Evolutionary conservation across 441 rosid species (phyloP), one percentile per base, ranked within the genome.

Genomic region (Croton laevigatus): DNA sequence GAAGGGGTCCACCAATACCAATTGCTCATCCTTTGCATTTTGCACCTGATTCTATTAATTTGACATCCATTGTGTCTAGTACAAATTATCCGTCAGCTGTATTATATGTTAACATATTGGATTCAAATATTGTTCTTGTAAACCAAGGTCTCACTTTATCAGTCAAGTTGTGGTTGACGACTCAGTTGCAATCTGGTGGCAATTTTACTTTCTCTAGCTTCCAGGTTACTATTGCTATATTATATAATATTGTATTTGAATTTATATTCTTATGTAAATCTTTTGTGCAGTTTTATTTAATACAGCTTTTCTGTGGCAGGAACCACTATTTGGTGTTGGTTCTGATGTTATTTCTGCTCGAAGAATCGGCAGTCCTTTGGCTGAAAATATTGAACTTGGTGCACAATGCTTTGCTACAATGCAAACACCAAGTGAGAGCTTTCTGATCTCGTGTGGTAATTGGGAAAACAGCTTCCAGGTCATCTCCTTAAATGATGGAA

Each of bases 381-480:
- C 89, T 77, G 97, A 89, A 78, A 88, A 83, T 81, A 76, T 90
- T 75, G 97, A 88, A 78, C 83, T 91, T 75, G 97, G 94, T 81
- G 85, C 93, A 71, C 97, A 91, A 57, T 91, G 87, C 80, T 93
- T 93, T 86, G 87, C 85, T 8, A 86, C 86, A 66, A 72, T 96
- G 87, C 97, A 86, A 79, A 84, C 90, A 44, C 91, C 93, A 53
- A 61, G 76, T 45, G 99, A 91, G 81, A 93, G 87, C 73, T 90
- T 89, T 79, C 75, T 95, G 78, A 85, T 95, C 77, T 88, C 98
- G 27, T 95, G 99, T 82, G 97, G 99, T 73, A 95, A 89, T 78
- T 95, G 99, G 99, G 99, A 95, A 81, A 95, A 93, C 74, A 93
- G 99, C 76, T 95, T 95, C 79, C 97, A 96, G 81, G 89, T 93